Percentiles rank a stretch among this genome's conserved stretches.
Conservation (phyloP, 1,284 basidiomycete species). For the Austroboletus niveus region DNA sequence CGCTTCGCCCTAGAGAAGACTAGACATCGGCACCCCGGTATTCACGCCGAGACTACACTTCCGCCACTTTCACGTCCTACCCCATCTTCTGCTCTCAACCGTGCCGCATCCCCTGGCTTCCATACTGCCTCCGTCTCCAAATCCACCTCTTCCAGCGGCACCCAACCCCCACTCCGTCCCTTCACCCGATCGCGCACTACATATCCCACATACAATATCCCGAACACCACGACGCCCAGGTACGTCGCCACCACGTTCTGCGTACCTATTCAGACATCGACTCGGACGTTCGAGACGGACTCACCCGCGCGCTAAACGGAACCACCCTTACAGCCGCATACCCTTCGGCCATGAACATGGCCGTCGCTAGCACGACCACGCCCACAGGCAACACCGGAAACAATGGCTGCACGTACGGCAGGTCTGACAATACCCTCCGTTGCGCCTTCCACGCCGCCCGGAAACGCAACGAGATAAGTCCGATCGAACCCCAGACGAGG, state of each 20-base stretch:
- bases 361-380: conserved; percentile 41
- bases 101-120: conserved; percentile 40
- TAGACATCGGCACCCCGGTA: conserved; percentile 11
- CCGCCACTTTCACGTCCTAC: too few species aligned
- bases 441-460: conserved; percentile 44
- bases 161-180: neutral
- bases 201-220: conserved; percentile 37
- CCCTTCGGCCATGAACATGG: conserved; percentile 53
- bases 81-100: conserved; percentile 30
- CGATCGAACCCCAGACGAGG: conserved; percentile 62
- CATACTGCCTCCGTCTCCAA: conserved; percentile 50
- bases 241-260: conserved; percentile 45
- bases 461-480: conserved; percentile 52
- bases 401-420: conserved; percentile 48
- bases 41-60: too few species aligned
- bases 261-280: neutral
- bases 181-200: conserved; percentile 30
- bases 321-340: conserved; percentile 39
- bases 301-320: conserved; percentile 36
- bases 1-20: too few species aligned
- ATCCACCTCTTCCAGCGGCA: conserved; percentile 33
- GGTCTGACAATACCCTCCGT: conserved; percentile 38
- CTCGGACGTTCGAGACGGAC: neutral
- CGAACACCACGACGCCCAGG: conserved; percentile 38
- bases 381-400: conserved; percentile 46